Base-by-base conservation (phyloP, 106 monocot species). In the Cymbidium sinense region DNA sequence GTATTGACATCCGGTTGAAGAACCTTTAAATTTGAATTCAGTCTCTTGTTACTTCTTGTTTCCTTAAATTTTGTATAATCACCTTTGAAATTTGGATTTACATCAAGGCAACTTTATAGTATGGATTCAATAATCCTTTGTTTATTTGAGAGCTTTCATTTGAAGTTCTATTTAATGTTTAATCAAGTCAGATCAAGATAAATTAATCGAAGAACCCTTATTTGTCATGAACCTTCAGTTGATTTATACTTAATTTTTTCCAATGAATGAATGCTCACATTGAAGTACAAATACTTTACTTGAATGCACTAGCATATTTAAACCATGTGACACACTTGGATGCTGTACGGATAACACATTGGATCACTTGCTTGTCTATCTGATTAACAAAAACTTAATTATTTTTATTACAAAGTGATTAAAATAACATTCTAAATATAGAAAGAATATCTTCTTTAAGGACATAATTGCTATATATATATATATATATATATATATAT, bases 41-140 rank as follows among this genome's bases (percentile, higher is more conserved):
- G 15, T 25, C 12, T 28, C 12, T 27, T 27, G 28, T 64, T 64
- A 64, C 9, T 30, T 33, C 33, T 67, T 13, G 15, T 67, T 67
- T 67, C 29, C 33, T 67, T 30, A 20, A 33, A 67, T 67, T 58
- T 67, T 67, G 31, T 67, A 67, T 67, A 33, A 33, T 67, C n/a
- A 15, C 15, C 61, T 27, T 62, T n/a, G n/a, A 54, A 54, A 54
- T 3, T 54, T 54, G 18, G 6, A 62, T 62, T 27, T 62, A 27
- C 23, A 25, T 62, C 1, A 62, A 25, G 27, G 61, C 9, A 62
- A 62, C 11, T 5, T 62, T n/a, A 23, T 62, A 27, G 61, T 62
- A 62, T 27, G 25, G 61, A 62, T 25, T 11, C 27, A 62, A 5
- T 62, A 25, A 15, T 11, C 6, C 61, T 8, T 54, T 54, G 5